Conservation (phyloP, 371 early-diverging fungal species). For the Apophysomyces variabilis region DNA sequence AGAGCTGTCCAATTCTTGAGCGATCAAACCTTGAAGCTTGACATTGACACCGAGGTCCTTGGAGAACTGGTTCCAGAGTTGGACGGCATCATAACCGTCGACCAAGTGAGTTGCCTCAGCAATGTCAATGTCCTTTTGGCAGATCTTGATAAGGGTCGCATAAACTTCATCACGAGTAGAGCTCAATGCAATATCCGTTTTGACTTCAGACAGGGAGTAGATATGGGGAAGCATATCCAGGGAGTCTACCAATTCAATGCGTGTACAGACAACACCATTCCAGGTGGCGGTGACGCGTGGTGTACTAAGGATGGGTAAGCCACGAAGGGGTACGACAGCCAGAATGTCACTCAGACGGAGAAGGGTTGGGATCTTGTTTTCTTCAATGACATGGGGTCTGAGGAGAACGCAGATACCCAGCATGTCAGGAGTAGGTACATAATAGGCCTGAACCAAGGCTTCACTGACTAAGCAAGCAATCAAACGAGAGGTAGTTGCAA, state of each 20-base stretch:
- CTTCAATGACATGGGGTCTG: neutral
- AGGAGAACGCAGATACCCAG: slow-evolving; percentile 18
- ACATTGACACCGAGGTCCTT: slow-evolving; percentile 32
- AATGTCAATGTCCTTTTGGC: neutral
- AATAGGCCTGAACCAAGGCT: slow-evolving; percentile 50
- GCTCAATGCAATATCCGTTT: slow-evolving; percentile 11
- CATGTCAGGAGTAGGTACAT: slow-evolving; percentile 31
- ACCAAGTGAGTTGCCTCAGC: slow-evolving; percentile 16
- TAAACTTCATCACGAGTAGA: slow-evolving; percentile 8
- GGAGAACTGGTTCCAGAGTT: slow-evolving; percentile 46
- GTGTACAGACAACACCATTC: slow-evolving; percentile 37
- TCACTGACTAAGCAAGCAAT: slow-evolving; percentile 67
- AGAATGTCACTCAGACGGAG: slow-evolving; percentile 29
- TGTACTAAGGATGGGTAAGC: slow-evolving; percentile 36
- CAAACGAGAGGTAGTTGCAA: slow-evolving; percentile 66
- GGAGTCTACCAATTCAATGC: slow-evolving; percentile 43
- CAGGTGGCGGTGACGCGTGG: slow-evolving; percentile 10
- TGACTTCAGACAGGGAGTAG: slow-evolving; percentile 22
- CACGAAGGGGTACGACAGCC: slow-evolving; percentile 47
- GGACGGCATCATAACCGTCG: slow-evolving; percentile 43
- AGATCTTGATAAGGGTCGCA: neutral
- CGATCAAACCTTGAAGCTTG: slow-evolving; percentile 40
- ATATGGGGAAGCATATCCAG: slow-evolving; percentile 54
- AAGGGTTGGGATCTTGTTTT: neutral
- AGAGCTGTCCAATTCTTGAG: slow-evolving; percentile 46